Conservation (phyloP, 768 basidiomycete species). For the Lyophyllum decastes region DNA sequence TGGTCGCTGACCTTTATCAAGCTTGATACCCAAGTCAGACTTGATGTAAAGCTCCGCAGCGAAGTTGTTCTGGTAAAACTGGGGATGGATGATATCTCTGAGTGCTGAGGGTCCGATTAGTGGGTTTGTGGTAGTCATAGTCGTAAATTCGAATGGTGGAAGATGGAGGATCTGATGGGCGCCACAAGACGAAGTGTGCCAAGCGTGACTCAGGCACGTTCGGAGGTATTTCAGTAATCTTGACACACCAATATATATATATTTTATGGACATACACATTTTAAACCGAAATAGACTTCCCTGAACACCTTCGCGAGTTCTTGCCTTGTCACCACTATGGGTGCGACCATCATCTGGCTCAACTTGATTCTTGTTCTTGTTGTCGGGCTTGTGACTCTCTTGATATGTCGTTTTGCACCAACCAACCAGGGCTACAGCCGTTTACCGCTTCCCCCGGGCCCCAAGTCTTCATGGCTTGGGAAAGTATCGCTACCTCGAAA, state of each 20-base stretch:
- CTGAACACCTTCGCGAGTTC: neutral
- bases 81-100: constrained; percentile 77
- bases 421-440: constrained; percentile 5
- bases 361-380: neutral
- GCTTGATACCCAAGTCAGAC: constrained; percentile 78
- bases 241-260: neutral
- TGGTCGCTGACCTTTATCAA: constrained; percentile 79
- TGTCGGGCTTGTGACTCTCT: constrained; percentile 10
- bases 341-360: neutral
- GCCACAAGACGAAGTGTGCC: constrained; percentile 2
- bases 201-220: neutral
- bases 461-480: constrained; percentile 38
- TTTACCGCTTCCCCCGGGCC: constrained; percentile 43
- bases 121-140: constrained; percentile 47
- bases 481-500: constrained; percentile 30
- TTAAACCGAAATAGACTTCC: constrained; percentile 2
- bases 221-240: neutral
- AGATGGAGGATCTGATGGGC: neutral
- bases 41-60: constrained; percentile 81
- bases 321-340: constrained; percentile 5
- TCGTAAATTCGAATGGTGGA: constrained; percentile 17
- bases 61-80: constrained; percentile 94
- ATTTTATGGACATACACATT: neutral
- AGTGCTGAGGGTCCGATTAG: constrained; percentile 59
- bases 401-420: constrained; percentile 13